Base-by-base conservation (phyloP, 1,139 yeast species). In the Suhomyces panamericanus region DNA sequence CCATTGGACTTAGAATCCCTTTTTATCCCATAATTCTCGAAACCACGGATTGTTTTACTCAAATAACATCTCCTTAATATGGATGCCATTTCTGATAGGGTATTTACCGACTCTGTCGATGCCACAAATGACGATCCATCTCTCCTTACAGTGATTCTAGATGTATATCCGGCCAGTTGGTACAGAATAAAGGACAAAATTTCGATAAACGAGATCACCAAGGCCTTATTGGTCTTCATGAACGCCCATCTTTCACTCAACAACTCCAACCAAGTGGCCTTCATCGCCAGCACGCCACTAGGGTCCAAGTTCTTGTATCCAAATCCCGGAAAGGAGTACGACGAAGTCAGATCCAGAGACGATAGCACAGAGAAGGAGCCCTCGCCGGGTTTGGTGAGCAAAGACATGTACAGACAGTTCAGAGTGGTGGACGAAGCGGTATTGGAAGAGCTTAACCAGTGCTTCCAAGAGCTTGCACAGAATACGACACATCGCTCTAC, bases 221-320 rank as follows among this genome's bases (percentile, higher is more conserved):
- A 83, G 49, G 71, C 88, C 5, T 60, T 88, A 10, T 62, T 87
- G 38, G 87, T 89, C 29, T 83, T 84, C 57, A 64, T 91, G 47
- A 93, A 93, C 60, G 91, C 95, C 1, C 99, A 93, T 63, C 63
- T 95, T 40, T 83, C 99, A 0, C 73, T 89, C 44, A 88, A 89
- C 64, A 88, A 87, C 58, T 81, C 90, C 31, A 93, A 93, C 62
- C 81, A 81, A 58, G 96, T 91, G 10, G 87, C 96, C 7, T 81
- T 93, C 27, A 79, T 93, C 31, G 87, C 89, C 1, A 85, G 89
- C 22, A 86, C 90, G 47, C 80, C 90, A 1, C 66, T 69, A 12
- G 90, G 93, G 0, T 84, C 95, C 0, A 70, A 73, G 53, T 81
- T 87, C 55, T 62, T 93, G 16, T 89, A 85, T 58, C 98, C 99